Base-by-base conservation (phyloP, 495 filamentous ascomycete species). In the Acidomyces sp. region DNA sequence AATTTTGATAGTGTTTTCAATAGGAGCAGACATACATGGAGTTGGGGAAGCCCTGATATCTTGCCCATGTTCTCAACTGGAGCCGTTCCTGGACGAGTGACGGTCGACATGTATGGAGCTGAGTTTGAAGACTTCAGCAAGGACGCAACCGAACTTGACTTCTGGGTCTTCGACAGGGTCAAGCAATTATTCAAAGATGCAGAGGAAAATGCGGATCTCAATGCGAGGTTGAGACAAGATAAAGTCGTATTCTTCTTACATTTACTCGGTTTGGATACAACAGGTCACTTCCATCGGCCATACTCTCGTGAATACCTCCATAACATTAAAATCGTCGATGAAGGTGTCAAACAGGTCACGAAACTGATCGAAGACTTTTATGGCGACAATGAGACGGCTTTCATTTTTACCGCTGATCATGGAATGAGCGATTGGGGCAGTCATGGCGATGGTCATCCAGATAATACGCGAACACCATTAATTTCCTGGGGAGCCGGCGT, bases 1-100 rank as follows among this genome's bases (percentile, higher is more conserved):
- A 83, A 95, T 56, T 99, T 99, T 54, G 92, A 99, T 64, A 94
- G 87, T 51, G 82, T 99, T 7, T 99, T 99, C 71, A 99, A 99
- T 55, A 77, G 81, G 41, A 95, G 87, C 55, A 66, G 81, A 21
- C 92, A 96, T 62, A 96, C 92, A 3, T 99, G 92, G 92, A 88
- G 85, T 58, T 99, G 92, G 92, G 90, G 92, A 6, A 95, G 88
- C 53, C 88, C 88, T 10, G 92, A 99, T 65, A 99, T 99, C 53
- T 63, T 96, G 37, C 83, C 77, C 9, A 99, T 99, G 92, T 99
- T 99, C 55, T 75, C 92, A 55, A 75, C 88, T 46, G 92, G 92
- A 1, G 92, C 90, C 6, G 75, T 80, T n/a, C 82, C 83, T 4
- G 83, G 84, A 0, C 70, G 80, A 41, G 77, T 99, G 7, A 83